Base-by-base conservation (phyloP, 1,284 basidiomycete genomes). In the Sanghuangporus weigelae region DNA sequence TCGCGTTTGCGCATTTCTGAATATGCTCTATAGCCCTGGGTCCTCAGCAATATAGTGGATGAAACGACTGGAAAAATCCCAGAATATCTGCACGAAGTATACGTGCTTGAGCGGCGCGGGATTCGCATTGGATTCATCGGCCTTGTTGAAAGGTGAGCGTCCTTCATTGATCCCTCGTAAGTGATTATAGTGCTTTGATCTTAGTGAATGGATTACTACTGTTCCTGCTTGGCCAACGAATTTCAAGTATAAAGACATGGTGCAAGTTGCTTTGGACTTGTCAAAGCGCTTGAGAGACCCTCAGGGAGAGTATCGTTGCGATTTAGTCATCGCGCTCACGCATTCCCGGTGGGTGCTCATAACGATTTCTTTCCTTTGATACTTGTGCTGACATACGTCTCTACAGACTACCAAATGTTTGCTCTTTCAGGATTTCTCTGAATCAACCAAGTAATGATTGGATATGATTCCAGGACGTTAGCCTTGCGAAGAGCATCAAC, bases 141-240 rank as follows among this genome's bases (percentile, higher is more conserved):
- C 2, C 79, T 96, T 0, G 90, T 95, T 0, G 93, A 95, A 73
- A 80, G 90, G 91, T 92, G 59, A 58, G 80, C 73, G 7, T 31
- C 26, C 26, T 31, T 31, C 26, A 31, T 31, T 31, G 26, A 31
- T 31, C 26, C 26, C 5, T 31, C 26, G 26, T 31, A 31, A 6
- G 3, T 8, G 31, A 16, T 35, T 49, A 21, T 26, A 19, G 21
- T 14, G 11, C 10, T 49, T 10, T 23, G 23, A 49, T 10, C 3
- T 2, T 63, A 84, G 90, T 71, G 89, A 92, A 71, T 96, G 93
- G 93, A 94, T 95, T 61, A 82, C 83, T 4, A 95, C 93, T 0
- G 89, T 96, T 3, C 82, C 92, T 0, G 85, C 89, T 1, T 95
- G 92, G 89, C 93, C 92, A 0, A 67, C 83, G 2, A 84, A 80